phyloP scores from a whole-genome alignment of 805 yeast species.

The Sungouiella blattae region DNA sequence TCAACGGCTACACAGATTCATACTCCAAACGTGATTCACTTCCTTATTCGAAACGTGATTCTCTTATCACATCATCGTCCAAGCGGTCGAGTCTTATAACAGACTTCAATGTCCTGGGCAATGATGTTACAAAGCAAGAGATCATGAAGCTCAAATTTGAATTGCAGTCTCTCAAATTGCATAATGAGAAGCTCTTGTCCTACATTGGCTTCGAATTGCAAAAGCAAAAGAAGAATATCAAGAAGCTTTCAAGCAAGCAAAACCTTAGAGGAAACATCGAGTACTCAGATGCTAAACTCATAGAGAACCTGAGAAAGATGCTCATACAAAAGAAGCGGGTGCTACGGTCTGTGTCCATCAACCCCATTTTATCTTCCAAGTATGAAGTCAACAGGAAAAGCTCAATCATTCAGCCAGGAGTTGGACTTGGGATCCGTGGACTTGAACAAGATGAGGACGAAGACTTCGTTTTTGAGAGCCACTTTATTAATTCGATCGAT shows the following conservation, averaged over 20 bases:
- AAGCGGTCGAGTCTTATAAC: slow-evolving; percentile 29
- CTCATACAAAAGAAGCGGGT: slow-evolving; percentile 43
- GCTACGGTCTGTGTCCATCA: slow-evolving; percentile 35
- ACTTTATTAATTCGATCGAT: slow-evolving; percentile 11
- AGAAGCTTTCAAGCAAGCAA: slow-evolving; percentile 36
- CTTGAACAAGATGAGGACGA: slow-evolving; percentile 9
- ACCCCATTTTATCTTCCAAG: slow-evolving; percentile 17
- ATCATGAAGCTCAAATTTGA: slow-evolving; percentile 51
- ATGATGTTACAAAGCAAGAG: slow-evolving; percentile 42
- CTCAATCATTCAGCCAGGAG: slow-evolving; percentile 6
- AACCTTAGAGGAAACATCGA: slow-evolving; percentile 32
- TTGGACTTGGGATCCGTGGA: slow-evolving; percentile 9
- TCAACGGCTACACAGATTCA: slow-evolving; percentile 23
- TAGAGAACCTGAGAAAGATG: slow-evolving; percentile 44
- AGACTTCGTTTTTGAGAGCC: slow-evolving; percentile 15
- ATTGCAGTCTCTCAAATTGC: slow-evolving; percentile 49
- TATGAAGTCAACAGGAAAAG: slow-evolving; percentile 5
- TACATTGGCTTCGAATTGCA: slow-evolving; percentile 57
- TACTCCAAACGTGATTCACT: slow-evolving; percentile 11
- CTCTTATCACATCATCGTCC: slow-evolving; percentile 24
- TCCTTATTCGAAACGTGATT: slow-evolving; percentile 9
- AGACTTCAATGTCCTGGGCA: slow-evolving; percentile 18
- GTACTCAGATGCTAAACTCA: slow-evolving; percentile 53
- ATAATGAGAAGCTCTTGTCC: slow-evolving; percentile 53
- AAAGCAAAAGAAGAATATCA: slow-evolving; percentile 42